Conservation (phyloP, 257 asterid species). For the Mitragyna speciosa region DNA sequence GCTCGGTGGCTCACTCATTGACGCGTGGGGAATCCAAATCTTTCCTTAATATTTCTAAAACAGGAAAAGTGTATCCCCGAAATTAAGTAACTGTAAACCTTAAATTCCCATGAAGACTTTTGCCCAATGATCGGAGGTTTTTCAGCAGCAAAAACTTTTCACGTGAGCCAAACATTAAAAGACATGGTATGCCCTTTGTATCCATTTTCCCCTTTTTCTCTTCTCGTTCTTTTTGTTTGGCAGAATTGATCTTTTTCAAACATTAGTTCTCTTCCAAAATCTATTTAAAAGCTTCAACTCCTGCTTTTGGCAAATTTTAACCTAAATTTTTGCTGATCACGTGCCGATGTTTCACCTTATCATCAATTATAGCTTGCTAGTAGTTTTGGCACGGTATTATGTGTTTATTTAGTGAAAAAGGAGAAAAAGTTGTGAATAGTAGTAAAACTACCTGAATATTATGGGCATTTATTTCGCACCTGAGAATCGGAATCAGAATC, state of each 20-base stretch:
- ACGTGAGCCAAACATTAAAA: slow-evolving; percentile 18
- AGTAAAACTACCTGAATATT: too few relatives aligned
- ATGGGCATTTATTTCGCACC: too few relatives aligned
- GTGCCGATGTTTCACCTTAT: neutral
- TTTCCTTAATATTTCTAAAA: slow-evolving; percentile 34
- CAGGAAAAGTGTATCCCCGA: slow-evolving; percentile 15
- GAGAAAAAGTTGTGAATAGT: too few relatives aligned
- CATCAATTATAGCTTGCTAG: too few relatives aligned
- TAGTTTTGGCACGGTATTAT: too few relatives aligned
- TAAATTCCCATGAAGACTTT: slow-evolving; percentile 21
- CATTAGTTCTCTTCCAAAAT: neutral
- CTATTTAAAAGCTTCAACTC: neutral
- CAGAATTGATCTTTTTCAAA: neutral
- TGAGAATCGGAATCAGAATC: too few relatives aligned
- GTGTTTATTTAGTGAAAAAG: too few relatives aligned
- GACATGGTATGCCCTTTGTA: neutral
- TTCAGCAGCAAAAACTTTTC: slow-evolving; percentile 20
- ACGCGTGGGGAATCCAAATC: slow-evolving; percentile 48
- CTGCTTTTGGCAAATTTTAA: neutral
- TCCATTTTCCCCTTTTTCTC: neutral
- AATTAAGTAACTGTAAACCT: slow-evolving; percentile 35
- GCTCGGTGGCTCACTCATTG: slow-evolving; percentile 25
- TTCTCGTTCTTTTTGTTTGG: neutral
- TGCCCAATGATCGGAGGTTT: slow-evolving; percentile 22
- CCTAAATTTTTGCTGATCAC: neutral